Percentiles rank a stretch among this genome's conserved stretches.
Conservation (phyloP, 495 filamentous ascomycete species). For the Penicillium verhagenii region DNA sequence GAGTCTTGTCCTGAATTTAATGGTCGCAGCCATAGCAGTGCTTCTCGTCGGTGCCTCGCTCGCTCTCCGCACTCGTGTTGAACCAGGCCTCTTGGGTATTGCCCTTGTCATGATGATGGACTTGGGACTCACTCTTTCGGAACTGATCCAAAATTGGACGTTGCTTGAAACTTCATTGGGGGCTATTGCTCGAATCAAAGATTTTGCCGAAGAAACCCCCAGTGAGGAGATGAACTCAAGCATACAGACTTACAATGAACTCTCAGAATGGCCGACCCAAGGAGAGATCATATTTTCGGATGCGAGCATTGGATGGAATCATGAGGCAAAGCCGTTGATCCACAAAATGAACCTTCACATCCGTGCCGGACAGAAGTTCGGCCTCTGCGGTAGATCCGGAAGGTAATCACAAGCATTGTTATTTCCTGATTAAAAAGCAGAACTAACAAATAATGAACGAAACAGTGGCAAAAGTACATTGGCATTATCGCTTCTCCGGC, state of each 20-base stretch:
- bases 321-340: too few relatives aligned
- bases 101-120: slow-evolving; percentile 29
- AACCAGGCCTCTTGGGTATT: slow-evolving; percentile 29
- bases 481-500: slow-evolving; percentile 57
- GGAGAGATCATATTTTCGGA: slow-evolving; percentile 75
- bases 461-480: slow-evolving; percentile 61
- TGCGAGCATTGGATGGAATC: slow-evolving; percentile 67
- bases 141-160: slow-evolving; percentile 27
- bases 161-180: slow-evolving; percentile 30
- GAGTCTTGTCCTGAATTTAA: slow-evolving; percentile 23
- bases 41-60: slow-evolving; percentile 21
- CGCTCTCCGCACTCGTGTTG: slow-evolving; percentile 15
- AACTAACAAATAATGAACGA: background rate
- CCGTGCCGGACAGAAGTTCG: slow-evolving; percentile 50
- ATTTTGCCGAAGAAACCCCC: slow-evolving; percentile 32
- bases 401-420: slow-evolving; percentile 19
- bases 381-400: slow-evolving; percentile 41
- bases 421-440: background rate
- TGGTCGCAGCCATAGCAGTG: slow-evolving; percentile 24
- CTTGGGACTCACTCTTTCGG: slow-evolving; percentile 18
- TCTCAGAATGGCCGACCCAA: slow-evolving; percentile 63
- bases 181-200: slow-evolving; percentile 27
- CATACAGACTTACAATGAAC: slow-evolving; percentile 7
- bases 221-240: slow-evolving; percentile 18
- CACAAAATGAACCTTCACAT: slow-evolving; percentile 30